Evolutionary conservation across 352 stramenopile genomes (phyloP).

Genomic region (Blastocystis sp.): DNA sequence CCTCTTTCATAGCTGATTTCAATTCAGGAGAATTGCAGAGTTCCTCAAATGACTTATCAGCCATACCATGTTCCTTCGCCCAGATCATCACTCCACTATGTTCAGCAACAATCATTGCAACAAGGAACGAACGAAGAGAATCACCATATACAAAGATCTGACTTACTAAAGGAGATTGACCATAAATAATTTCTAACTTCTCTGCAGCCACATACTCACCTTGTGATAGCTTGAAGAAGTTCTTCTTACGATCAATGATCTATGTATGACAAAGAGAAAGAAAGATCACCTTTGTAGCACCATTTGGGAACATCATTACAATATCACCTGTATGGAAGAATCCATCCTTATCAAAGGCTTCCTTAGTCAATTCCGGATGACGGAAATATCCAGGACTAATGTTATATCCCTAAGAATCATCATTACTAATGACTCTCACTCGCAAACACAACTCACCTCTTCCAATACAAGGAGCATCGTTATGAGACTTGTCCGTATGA

Average conservation of each 20-base stretch:
- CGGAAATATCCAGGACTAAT: constrained; percentile 79
- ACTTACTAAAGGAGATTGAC: constrained; percentile 76
- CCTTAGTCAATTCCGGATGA: constrained; percentile 76
- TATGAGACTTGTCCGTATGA: constrained; percentile 12
- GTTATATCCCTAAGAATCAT: constrained; percentile 70
- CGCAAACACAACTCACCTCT: constrained; percentile 69
- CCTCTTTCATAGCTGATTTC: constrained; percentile 58
- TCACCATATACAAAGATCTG: constrained; percentile 80
- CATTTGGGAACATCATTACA: constrained; percentile 78
- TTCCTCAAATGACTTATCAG: constrained; percentile 66
- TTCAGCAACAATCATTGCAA: constrained; percentile 77
- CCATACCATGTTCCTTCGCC: constrained; percentile 70
- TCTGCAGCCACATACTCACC: constrained; percentile 74
- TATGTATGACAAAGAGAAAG: constrained; percentile 68
- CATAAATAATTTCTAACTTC: constrained; percentile 78
- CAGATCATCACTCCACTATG: constrained; percentile 75
- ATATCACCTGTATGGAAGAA: constrained; percentile 82
- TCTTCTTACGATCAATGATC: constrained; percentile 81
- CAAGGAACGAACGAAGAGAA: constrained; percentile 76
- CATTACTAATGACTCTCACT: background rate
- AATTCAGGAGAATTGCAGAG: constrained; percentile 29
- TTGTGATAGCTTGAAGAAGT: constrained; percentile 64
- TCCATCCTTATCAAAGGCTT: constrained; percentile 76
- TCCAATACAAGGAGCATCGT: constrained; percentile 6
- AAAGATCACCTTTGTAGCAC: constrained; percentile 69